Conservation (phyloP, 306 rosid species). For the Hylodesmum podocarpum region DNA sequence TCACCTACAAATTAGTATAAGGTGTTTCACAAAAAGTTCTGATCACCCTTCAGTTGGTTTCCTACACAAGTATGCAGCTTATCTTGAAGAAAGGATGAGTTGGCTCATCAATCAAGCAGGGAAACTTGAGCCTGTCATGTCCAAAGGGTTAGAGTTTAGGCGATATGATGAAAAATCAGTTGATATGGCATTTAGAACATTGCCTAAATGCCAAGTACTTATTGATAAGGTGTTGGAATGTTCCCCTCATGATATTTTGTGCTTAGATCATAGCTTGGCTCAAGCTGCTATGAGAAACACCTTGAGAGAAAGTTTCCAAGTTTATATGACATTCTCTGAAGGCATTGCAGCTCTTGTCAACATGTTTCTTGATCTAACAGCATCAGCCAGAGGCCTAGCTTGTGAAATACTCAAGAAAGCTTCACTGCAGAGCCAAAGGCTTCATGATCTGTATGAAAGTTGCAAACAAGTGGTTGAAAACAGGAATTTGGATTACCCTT, state of each 20-base stretch:
- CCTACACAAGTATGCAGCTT: constrained; percentile 45
- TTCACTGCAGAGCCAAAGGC: constrained; percentile 48
- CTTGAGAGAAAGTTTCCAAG: constrained; percentile 64
- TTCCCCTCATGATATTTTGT: constrained; percentile 38
- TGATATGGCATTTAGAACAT: constrained; percentile 51
- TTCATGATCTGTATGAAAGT: constrained; percentile 51
- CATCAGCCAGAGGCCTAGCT: constrained; percentile 50
- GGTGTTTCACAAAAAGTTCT: constrained; percentile 36
- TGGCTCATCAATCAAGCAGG: constrained; percentile 71
- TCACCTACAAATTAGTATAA: constrained; percentile 44
- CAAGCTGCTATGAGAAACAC: constrained; percentile 58
- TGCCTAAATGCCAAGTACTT: constrained; percentile 55
- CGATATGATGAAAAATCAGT: constrained; percentile 54
- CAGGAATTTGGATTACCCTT: constrained; percentile 56
- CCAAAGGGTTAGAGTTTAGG: constrained; percentile 47
- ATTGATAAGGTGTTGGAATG: constrained; percentile 53
- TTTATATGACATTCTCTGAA: constrained; percentile 49
- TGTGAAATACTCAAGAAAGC: constrained; percentile 58
- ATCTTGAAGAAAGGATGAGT: constrained; percentile 60
- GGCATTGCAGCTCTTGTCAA: constrained; percentile 54
- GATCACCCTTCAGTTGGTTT: constrained; percentile 39
- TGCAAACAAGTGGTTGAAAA: constrained; percentile 50
- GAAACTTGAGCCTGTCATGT: constrained; percentile 53
- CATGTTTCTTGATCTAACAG: constrained; percentile 51
- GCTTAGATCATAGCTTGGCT: constrained; percentile 37